A percentile compares a stretch with the other conserved stretches of the same genome.
phyloP scores from a whole-genome alignment of 345 rosid species.

The Murraya paniculata region DNA sequence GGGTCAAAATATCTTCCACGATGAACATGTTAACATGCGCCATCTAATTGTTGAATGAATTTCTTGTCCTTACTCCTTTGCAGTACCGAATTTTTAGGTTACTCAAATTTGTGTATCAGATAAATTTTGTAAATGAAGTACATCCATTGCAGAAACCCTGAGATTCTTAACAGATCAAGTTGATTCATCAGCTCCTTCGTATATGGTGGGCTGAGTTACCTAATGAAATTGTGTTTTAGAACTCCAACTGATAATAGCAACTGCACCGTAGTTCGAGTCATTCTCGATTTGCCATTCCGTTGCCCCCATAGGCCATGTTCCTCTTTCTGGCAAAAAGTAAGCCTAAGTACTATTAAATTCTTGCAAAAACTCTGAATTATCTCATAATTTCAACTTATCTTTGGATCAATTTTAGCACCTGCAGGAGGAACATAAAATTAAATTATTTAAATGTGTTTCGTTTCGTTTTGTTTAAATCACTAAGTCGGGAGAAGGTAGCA shows the following conservation, averaged over 20 bases:
- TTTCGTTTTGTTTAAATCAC: too few relatives aligned
- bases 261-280: background rate
- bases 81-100: constrained; percentile 10
- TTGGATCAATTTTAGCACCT: background rate
- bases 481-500: background rate
- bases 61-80: constrained; percentile 10
- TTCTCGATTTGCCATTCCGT: background rate
- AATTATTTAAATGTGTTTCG: too few relatives aligned
- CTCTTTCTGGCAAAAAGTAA: background rate
- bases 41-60: constrained; percentile 15
- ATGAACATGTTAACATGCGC: constrained; percentile 16
- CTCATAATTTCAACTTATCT: background rate
- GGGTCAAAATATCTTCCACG: constrained; percentile 11
- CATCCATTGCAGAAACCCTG: constrained; percentile 3
- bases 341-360: background rate
- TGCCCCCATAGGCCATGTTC: background rate
- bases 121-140: constrained; percentile 18
- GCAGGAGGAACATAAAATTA: too few relatives aligned
- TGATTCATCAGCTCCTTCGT: background rate
- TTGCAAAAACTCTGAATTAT: background rate
- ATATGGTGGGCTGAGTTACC: too few relatives aligned
- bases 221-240: too few relatives aligned
- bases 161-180: constrained; percentile 5
- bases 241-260: background rate
- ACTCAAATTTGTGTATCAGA: constrained; percentile 13